Conservation (phyloP, 306 rosid species). For the Pyrus bretschneideri region DNA sequence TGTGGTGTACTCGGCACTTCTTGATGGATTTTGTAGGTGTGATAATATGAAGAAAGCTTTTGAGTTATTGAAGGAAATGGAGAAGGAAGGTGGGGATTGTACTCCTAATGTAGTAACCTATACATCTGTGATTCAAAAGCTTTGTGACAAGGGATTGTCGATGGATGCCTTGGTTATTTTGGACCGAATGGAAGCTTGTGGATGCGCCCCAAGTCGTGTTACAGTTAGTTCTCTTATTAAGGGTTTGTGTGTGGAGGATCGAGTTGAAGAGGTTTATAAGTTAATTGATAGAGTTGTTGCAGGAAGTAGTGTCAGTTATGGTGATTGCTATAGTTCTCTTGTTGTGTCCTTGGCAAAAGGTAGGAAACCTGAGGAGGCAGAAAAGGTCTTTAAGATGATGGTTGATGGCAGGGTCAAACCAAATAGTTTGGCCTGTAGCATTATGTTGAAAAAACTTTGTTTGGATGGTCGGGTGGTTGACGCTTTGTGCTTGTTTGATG, state of each 20-base stretch:
- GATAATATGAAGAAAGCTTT: conserved; percentile 51
- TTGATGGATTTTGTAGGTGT: conserved; percentile 46
- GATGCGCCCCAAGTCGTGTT: conserved; percentile 57
- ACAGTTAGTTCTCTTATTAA: conserved; percentile 48
- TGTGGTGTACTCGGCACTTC: conserved; percentile 58
- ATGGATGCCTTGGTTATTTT: conserved; percentile 53
- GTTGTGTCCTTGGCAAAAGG: conserved; percentile 49
- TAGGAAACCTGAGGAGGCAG: conserved; percentile 49
- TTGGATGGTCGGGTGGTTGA: conserved; percentile 43
- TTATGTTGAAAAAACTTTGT: conserved; percentile 57
- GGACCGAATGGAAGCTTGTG: conserved; percentile 63
- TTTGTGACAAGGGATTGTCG: conserved; percentile 49
- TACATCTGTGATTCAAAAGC: conserved; percentile 63
- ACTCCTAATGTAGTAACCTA: conserved; percentile 69
- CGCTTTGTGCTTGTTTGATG: conserved; percentile 54
- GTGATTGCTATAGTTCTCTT: conserved; percentile 62
- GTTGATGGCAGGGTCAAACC: conserved; percentile 46
- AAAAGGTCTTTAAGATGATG: conserved; percentile 59
- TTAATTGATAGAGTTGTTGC: conserved; percentile 46
- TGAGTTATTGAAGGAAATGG: conserved; percentile 71
- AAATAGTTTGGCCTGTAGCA: conserved; percentile 51
- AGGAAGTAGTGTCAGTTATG: conserved; percentile 44
- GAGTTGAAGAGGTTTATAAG: conserved; percentile 48
- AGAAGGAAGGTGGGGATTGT: conserved; percentile 46
- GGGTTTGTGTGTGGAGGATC: conserved; percentile 41